Conservation (phyloP, 2,329 filamentous ascomycete genomes). For the Aspergillus fructus region DNA sequence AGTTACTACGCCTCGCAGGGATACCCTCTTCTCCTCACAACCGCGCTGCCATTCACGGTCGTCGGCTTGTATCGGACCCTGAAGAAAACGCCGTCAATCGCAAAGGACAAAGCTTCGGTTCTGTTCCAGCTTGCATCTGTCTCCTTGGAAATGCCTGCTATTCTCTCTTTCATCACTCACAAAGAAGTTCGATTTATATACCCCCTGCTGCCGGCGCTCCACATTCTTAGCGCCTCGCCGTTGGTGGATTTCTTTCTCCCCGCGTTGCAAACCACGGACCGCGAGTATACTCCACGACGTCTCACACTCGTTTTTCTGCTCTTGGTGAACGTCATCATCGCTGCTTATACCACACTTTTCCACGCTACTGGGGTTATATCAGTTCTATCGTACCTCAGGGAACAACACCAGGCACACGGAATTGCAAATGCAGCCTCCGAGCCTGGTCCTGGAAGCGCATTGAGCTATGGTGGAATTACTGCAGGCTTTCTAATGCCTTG, state of each 20-base stretch:
- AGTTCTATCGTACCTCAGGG: constrained; percentile 73
- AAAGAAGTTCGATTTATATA: constrained; percentile 98
- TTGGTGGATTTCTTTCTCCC: constrained; percentile 65
- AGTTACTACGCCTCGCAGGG: constrained; percentile 95
- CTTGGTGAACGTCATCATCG: constrained; percentile 67
- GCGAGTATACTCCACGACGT: constrained; percentile 45
- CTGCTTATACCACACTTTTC: constrained; percentile 69
- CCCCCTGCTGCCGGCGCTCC: constrained; percentile 82
- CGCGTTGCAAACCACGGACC: constrained; percentile 34
- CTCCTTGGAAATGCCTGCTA: constrained; percentile 58
- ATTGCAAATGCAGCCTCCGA: not conserved
- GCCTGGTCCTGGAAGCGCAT: not conserved
- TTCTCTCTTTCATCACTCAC: constrained; percentile 79
- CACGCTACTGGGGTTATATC: constrained; percentile 80
- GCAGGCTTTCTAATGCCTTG: constrained; percentile 90
- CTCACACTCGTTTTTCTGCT: constrained; percentile 60
- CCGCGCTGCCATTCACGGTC: constrained; percentile 73
- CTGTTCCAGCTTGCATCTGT: constrained; percentile 58
- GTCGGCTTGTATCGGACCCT: constrained; percentile 60
- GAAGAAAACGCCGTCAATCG: constrained; percentile 35
- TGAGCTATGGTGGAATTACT: constrained; percentile 41
- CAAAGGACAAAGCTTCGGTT: constrained; percentile 35
- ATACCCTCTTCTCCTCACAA: constrained; percentile 80
- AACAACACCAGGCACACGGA: constrained; percentile 61
- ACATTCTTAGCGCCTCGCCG: constrained; percentile 72